Evolutionary conservation across 2,329 filamentous ascomycete genomes (phyloP).

Genomic region (Clarireedia paspali): DNA sequence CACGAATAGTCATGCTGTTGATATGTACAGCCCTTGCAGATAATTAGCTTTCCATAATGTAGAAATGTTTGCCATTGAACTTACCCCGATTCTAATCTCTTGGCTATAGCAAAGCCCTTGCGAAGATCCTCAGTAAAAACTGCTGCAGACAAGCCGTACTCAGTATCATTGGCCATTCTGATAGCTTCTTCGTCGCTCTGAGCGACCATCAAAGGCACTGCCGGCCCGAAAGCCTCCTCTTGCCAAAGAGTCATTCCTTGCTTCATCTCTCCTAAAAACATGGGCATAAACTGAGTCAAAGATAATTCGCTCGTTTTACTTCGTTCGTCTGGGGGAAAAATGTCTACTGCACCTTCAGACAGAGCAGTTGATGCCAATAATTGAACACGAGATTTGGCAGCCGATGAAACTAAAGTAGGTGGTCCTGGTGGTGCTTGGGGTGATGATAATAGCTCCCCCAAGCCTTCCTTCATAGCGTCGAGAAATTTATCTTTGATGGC

Average conservation of each 20-base stretch:
- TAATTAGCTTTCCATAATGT: too few species aligned
- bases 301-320: constrained; percentile 35
- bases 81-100: constrained; percentile 44
- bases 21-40: constrained; percentile 63
- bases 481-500: constrained; percentile 36
- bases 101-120: constrained; percentile 23
- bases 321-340: background rate
- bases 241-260: constrained; percentile 68
- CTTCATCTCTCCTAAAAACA: constrained; percentile 67
- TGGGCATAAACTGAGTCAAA: constrained; percentile 76
- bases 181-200: constrained; percentile 50
- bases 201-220: constrained; percentile 46
- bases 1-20: constrained; percentile 57
- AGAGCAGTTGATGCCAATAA: background rate
- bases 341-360: background rate
- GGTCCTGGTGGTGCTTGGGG: background rate
- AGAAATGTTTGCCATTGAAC: constrained; percentile 37
- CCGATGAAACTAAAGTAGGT: background rate
- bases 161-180: constrained; percentile 53
- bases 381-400: constrained; percentile 40
- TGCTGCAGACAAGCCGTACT: constrained; percentile 57
- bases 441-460: background rate
- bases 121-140: constrained; percentile 56
- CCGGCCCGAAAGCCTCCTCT: constrained; percentile 56
- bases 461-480: constrained; percentile 40